phyloP scores from a whole-genome alignment of 108 stramenopile genomes.

The Cylindrotheca fusiformis region DNA sequence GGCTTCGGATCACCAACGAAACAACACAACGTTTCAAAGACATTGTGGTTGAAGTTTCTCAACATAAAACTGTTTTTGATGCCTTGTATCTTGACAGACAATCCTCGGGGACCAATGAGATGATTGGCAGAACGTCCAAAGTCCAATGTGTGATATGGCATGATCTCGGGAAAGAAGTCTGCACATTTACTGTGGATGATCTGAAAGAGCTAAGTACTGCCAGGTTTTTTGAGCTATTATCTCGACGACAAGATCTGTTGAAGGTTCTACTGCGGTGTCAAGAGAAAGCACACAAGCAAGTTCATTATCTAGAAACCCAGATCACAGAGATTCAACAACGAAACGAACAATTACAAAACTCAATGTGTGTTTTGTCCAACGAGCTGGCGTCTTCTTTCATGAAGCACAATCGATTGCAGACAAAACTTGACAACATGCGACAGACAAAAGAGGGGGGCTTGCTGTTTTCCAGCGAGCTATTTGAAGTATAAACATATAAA shows the following conservation, averaged over 20 bases:
- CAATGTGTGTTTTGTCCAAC: not conserved
- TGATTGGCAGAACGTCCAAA: slow-evolving; percentile 18
- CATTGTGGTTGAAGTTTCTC: slow-evolving; percentile 25
- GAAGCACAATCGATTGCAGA: not conserved
- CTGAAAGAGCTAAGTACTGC: slow-evolving; percentile 17
- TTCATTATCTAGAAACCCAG: not conserved
- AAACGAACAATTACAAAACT: not conserved
- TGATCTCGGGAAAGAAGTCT: slow-evolving; percentile 15
- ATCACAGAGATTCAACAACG: not conserved
- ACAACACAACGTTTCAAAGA: slow-evolving; percentile 23
- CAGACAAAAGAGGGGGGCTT: not conserved
- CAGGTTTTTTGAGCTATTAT: slow-evolving; percentile 20
- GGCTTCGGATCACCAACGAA: slow-evolving; percentile 29
- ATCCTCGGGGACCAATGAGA: slow-evolving; percentile 1
- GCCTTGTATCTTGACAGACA: slow-evolving; percentile 27
- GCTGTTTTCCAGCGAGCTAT: not conserved
- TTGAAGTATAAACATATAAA: not conserved
- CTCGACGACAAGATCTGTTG: slow-evolving; percentile 10
- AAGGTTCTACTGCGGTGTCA: slow-evolving; percentile 18
- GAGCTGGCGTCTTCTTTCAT: not conserved
- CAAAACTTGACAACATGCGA: not conserved
- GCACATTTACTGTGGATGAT: slow-evolving; percentile 23
- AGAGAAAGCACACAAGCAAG: not conserved
- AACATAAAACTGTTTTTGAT: slow-evolving; percentile 24
- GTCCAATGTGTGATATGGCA: slow-evolving; percentile 33